phyloP scores from a whole-genome alignment of 1,284 basidiomycete species.

The Ceratobasidium sp. region DNA sequence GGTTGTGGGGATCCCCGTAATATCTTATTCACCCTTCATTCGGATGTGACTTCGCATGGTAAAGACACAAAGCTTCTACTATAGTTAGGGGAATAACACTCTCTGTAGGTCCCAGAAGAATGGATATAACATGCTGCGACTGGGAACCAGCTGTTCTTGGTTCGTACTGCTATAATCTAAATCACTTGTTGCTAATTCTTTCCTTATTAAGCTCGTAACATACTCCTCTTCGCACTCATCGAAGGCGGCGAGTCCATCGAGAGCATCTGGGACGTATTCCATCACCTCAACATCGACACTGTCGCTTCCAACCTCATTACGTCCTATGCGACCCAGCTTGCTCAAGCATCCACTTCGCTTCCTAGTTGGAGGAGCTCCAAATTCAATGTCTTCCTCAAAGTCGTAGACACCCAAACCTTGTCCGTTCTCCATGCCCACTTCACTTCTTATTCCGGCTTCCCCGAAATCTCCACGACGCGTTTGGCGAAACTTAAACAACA shows the following conservation, averaged over 20 bases:
- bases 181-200: neutral
- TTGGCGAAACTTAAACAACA: neutral
- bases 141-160: slow-evolving; percentile 70
- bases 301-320: neutral
- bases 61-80: slow-evolving; percentile 57
- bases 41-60: slow-evolving; percentile 57
- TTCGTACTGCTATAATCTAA: slow-evolving; percentile 51
- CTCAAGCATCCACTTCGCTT: neutral
- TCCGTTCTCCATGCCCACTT: neutral
- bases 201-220: slow-evolving; percentile 17
- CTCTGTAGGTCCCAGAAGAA: slow-evolving; percentile 56
- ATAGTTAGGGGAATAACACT: neutral
- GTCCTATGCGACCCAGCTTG: neutral
- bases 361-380: neutral
- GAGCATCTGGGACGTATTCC: slow-evolving; percentile 30
- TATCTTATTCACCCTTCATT: slow-evolving; percentile 67
- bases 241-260: slow-evolving; percentile 1
- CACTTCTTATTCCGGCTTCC: slow-evolving; percentile 16
- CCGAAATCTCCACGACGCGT: neutral
- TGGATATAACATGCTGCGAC: slow-evolving; percentile 75
- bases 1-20: slow-evolving; percentile 72
- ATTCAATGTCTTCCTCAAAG: neutral
- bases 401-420: slow-evolving; percentile 6
- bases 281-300: slow-evolving; percentile 35
- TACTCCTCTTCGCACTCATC: slow-evolving; percentile 2